Evolutionary conservation across 1,284 basidiomycete genomes (phyloP), one percentile per base, ranked within the genome.

Genomic region (Cystobasidium sp.): DNA sequence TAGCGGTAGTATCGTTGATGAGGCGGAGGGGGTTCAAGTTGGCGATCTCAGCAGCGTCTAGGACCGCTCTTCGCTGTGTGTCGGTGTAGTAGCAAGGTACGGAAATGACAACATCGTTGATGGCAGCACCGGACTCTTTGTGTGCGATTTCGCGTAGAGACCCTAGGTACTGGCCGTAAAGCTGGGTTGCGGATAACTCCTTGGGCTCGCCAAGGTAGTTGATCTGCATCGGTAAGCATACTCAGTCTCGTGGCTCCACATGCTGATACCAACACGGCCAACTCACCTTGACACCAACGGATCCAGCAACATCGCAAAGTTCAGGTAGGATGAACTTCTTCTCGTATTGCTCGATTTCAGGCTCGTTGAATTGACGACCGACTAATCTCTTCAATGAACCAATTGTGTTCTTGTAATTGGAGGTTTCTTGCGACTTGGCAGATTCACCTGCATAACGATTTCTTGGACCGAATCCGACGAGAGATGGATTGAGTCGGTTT

Each of bases 71-170:
- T 75, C 94, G 88, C 83, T 97, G 94, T 70, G 89, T 84, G 79
- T 97, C 94, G 77, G 93, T 93, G 86, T 89, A 97, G 93, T 93
- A 97, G 68, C 92, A 93, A 20, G 94, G 94, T 51, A 97, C 90
- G 76, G 94, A 89, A 83, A 97, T 92, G 78, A 96, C 93, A 77
- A 96, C 88, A 83, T 97, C 94, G 66, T 90, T 90, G 73, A 96
- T 90, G 75, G 86, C 86, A 55, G 87, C 87, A 83, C 93, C 95
- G 83, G 96, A 89, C 83, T 97, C 94, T 66, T 83, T 85, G 52
- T 89, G 83, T 20, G 93, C 88, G 76, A 88, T 97, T 81, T 97
- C 94, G 71, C 91, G 88, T 73, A 97, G 86, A 84, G 94, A 93
- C 80, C 88, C 90, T 56, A 97, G 84, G 84, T 93, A 97, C 85